Conservation (phyloP, 768 basidiomycete genomes). For the Podaxis pistillaris region DNA sequence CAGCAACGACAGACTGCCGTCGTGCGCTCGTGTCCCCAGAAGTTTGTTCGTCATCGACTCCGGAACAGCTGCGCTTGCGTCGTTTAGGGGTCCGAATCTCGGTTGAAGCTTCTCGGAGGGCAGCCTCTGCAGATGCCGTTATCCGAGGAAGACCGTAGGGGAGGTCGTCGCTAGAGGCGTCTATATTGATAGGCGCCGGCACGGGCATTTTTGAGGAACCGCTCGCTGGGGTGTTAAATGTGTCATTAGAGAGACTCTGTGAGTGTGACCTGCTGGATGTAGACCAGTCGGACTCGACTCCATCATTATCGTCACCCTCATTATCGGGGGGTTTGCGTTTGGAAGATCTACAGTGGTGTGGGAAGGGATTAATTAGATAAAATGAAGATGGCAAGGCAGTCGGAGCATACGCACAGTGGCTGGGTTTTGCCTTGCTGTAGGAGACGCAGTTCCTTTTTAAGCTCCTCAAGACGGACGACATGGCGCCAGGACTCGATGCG, state of each 20-base stretch:
- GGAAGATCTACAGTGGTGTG: not conserved
- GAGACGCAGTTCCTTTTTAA: constrained; percentile 7
- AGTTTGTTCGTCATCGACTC: not conserved
- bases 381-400: not conserved
- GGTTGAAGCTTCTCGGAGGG: not conserved
- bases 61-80: not conserved
- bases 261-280: constrained; percentile 3
- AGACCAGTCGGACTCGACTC: constrained; percentile 3
- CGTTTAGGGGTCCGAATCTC: constrained; percentile 7
- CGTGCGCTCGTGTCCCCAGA: not conserved
- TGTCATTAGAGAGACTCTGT: constrained; percentile 1
- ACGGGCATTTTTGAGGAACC: constrained; percentile 1
- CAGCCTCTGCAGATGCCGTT: not conserved
- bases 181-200: not conserved
- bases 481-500: constrained; percentile 13
- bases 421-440: constrained; percentile 1
- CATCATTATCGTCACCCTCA: not conserved
- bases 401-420: not conserved
- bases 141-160: not conserved
- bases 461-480: constrained; percentile 12
- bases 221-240: constrained; percentile 1
- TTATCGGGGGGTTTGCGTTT: constrained; percentile 9
- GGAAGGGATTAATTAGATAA: not conserved
- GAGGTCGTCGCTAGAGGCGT: not conserved
- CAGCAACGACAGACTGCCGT: not conserved